These are phyloP conservation scores for Hymenoscyphus repandus DNA, from an alignment of 2,329 filamentous ascomycete species.

Conservation along the genomic window DNA sequence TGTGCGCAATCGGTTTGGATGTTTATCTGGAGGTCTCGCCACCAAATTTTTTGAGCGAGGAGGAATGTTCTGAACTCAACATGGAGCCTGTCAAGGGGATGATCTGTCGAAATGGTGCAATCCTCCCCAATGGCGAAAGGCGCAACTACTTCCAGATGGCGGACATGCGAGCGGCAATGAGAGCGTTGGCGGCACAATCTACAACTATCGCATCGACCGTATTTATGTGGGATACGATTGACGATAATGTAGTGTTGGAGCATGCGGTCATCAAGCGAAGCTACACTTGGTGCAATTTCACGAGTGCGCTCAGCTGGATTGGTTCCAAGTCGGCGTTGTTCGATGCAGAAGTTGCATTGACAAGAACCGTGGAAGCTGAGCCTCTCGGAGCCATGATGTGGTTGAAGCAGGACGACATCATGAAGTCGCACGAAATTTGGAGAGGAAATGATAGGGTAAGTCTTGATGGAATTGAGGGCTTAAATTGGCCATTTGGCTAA, in stretches of 20 bases:
- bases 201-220: constrained; percentile 38
- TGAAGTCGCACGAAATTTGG: constrained; percentile 35
- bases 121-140: constrained; percentile 36
- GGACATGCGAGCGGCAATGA: constrained; percentile 36
- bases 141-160: constrained; percentile 41
- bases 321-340: constrained; percentile 34
- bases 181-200: constrained; percentile 41
- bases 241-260: constrained; percentile 33
- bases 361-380: constrained; percentile 26
- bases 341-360: constrained; percentile 30
- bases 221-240: constrained; percentile 41
- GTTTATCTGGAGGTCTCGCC: constrained; percentile 39
- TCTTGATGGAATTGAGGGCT: background rate
- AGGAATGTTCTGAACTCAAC: constrained; percentile 26
- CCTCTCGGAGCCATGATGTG: constrained; percentile 42
- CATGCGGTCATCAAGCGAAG: constrained; percentile 40
- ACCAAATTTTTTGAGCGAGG: constrained; percentile 34
- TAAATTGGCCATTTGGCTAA: constrained; percentile 1
- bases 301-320: constrained; percentile 41
- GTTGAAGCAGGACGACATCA: constrained; percentile 41
- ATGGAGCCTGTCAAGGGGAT: constrained; percentile 33
- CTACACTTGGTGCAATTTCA: constrained; percentile 42
- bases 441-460: constrained; percentile 34
- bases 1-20: constrained; percentile 30
- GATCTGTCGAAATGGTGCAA: constrained; percentile 39